Conservation (phyloP, 305 asterid genomes). For the Fraxinus dipetala region DNA sequence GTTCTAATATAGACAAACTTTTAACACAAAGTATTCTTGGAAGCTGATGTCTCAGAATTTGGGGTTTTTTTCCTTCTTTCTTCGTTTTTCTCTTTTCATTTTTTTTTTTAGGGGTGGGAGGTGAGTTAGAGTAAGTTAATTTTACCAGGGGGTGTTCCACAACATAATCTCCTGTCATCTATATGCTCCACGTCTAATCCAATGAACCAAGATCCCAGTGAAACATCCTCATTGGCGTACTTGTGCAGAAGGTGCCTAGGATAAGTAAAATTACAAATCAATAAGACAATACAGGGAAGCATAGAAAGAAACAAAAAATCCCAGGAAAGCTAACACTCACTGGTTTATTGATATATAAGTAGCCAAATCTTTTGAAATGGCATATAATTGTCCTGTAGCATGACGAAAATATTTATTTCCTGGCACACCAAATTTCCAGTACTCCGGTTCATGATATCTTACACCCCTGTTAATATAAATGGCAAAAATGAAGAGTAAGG, state of each 20-base stretch:
- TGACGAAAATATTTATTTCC: constrained; percentile 54
- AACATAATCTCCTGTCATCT: constrained; percentile 47
- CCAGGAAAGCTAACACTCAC: constrained; percentile 24
- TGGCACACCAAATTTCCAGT: constrained; percentile 53
- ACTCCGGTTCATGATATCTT: constrained; percentile 54
- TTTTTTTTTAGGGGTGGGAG: background rate
- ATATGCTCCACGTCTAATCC: constrained; percentile 54
- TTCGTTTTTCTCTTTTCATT: background rate
- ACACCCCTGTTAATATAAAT: constrained; percentile 28
- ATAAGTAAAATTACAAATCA: background rate
- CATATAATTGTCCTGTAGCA: constrained; percentile 56
- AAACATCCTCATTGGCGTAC: constrained; percentile 46
- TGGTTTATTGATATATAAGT: constrained; percentile 44
- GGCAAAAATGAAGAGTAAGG: background rate
- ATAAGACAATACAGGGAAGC: background rate
- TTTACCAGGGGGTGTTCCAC: constrained; percentile 59
- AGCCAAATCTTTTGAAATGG: constrained; percentile 47
- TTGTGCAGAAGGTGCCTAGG: constrained; percentile 43
- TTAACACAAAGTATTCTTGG: background rate
- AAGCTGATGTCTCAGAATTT: background rate
- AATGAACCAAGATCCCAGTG: constrained; percentile 42
- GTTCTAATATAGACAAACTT: background rate
- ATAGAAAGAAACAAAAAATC: background rate
- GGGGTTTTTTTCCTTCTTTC: background rate
- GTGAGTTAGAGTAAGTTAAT: background rate